Conservation (phyloP, 2,329 filamentous ascomycete species). For the Raffaelea arxii region DNA sequence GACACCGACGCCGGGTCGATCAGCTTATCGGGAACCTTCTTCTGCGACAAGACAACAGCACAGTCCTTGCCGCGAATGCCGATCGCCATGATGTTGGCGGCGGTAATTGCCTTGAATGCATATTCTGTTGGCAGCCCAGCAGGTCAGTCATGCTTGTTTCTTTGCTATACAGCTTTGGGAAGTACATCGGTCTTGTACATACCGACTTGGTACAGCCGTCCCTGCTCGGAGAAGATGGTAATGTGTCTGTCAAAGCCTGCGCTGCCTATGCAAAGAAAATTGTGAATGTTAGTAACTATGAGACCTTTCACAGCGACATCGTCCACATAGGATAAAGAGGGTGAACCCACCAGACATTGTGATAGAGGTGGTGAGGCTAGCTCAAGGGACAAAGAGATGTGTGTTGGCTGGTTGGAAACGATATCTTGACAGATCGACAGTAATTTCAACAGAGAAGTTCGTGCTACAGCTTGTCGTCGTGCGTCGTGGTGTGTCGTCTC, state of each 20-base stretch:
- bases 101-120: conserved; percentile 99
- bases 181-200: conserved; percentile 39
- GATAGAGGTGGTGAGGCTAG: conserved; percentile 14
- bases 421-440: no score
- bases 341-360: conserved; percentile 42
- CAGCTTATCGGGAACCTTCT: conserved; percentile 99
- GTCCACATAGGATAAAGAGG: not conserved
- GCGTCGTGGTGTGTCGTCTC: no score
- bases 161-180: not conserved
- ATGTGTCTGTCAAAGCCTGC: conserved; percentile 97
- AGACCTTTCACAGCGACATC: no score
- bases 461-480: no score
- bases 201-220: conserved; percentile 99
- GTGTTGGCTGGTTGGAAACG: no score
- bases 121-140: conserved; percentile 62
- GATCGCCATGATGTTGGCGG: conserved; percentile 97
- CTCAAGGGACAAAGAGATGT: not conserved
- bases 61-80: conserved; percentile 94
- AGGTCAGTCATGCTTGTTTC: not conserved
- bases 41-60: conserved; percentile 94
- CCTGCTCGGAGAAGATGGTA: conserved; percentile 99
- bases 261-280: conserved; percentile 45
- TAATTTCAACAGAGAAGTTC: no score
- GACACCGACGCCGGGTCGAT: conserved; percentile 96
- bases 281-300: conserved; percentile 1